A percentile compares a stretch with the other conserved stretches of the same genome.
Conservation (phyloP, 2,329 filamentous ascomycete genomes). For the Drechslerella dactyloides region DNA sequence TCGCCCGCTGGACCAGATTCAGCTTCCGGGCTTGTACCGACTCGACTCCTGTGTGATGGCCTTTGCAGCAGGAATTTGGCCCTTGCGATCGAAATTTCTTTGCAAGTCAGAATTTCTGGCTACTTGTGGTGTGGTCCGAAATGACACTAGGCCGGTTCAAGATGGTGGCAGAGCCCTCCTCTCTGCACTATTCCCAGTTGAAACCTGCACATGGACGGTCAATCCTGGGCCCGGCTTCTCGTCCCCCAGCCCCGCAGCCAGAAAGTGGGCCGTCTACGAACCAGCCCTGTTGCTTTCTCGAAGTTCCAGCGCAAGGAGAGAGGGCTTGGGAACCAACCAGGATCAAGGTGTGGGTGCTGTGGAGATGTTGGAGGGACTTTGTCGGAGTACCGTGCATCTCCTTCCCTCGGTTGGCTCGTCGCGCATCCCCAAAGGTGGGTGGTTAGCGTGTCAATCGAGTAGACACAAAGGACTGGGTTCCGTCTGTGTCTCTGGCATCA, state of each 20-base stretch:
- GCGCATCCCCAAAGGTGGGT: conserved; percentile 42
- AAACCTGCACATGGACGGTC: conserved; percentile 51
- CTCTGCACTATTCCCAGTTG: conserved; percentile 49
- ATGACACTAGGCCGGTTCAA: conserved; percentile 42
- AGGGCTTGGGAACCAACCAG: conserved; percentile 42
- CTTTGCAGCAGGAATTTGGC: conserved; percentile 45
- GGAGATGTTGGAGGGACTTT: conserved; percentile 47
- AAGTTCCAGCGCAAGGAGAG: conserved; percentile 51
- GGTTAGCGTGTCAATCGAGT: conserved; percentile 41
- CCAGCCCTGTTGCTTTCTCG: conserved; percentile 51
- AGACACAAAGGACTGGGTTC: conserved; percentile 43
- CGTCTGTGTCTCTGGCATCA: conserved; percentile 24
- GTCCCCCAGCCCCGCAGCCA: conserved; percentile 51
- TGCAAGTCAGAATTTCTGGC: conserved; percentile 39
- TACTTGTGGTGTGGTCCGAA: conserved; percentile 40
- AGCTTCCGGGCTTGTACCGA: conserved; percentile 24
- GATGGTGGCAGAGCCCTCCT: conserved; percentile 48
- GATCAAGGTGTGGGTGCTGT: conserved; percentile 49
- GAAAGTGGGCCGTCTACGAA: conserved; percentile 50
- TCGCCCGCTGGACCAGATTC: not conserved
- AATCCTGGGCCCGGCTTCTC: conserved; percentile 51
- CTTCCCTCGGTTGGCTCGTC: conserved; percentile 50
- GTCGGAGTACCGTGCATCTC: conserved; percentile 51
- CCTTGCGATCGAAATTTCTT: conserved; percentile 49
- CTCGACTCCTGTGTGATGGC: conserved; percentile 23